These are phyloP conservation scores for Leccinum aurantiacum DNA, from an alignment of 768 basidiomycete genomes.

Conservation along the genomic window DNA sequence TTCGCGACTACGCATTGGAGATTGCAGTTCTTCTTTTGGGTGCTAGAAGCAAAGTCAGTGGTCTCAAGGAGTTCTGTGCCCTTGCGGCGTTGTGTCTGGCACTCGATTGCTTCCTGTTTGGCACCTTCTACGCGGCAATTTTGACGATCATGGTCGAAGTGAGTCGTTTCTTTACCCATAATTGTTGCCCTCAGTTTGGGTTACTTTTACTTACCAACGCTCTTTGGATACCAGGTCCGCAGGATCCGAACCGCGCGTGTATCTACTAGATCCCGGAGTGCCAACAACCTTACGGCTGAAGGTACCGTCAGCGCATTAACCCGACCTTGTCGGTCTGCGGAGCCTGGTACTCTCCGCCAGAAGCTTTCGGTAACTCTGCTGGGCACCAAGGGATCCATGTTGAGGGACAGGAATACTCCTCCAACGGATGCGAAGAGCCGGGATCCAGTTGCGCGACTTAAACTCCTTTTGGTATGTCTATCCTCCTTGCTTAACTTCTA, in stretches of 20 bases:
- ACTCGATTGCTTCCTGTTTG: constrained; percentile 85
- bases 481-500: neutral
- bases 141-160: constrained; percentile 97
- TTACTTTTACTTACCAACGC: constrained; percentile 14
- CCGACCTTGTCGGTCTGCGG: constrained; percentile 25
- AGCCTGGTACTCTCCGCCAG: constrained; percentile 17
- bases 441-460: constrained; percentile 85
- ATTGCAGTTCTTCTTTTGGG: constrained; percentile 87
- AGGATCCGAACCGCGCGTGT: constrained; percentile 65
- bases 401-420: constrained; percentile 43
- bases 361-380: constrained; percentile 35
- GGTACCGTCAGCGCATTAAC: constrained; percentile 32
- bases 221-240: constrained; percentile 50
- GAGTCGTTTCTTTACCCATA: constrained; percentile 20
- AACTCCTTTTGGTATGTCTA: constrained; percentile 73
- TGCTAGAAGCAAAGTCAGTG: constrained; percentile 82
- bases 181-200: neutral
- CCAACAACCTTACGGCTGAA: constrained; percentile 27
- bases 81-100: constrained; percentile 83
- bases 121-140: constrained; percentile 87
- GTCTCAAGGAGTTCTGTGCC: constrained; percentile 91
- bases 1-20: constrained; percentile 92
- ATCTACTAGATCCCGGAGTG: constrained; percentile 40
- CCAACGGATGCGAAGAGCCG: constrained; percentile 50
- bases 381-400: constrained; percentile 52